Evolutionary conservation across 768 basidiomycete species (phyloP), one percentile per base, ranked within the genome.

Genomic region (Rhizopogon sp.): DNA sequence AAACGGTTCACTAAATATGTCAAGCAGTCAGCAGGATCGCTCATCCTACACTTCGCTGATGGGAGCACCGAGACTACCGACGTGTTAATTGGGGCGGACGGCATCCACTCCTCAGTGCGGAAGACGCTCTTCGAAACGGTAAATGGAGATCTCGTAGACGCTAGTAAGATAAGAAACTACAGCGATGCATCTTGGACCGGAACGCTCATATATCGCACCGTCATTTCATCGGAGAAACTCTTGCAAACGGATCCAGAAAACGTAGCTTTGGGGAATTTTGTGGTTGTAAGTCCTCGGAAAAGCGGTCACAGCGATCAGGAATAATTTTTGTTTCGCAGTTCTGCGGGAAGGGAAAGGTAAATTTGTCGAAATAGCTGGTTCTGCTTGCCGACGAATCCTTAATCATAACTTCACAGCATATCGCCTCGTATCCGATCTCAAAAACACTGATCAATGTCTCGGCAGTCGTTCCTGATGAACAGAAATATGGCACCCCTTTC

Each of bases 31-130:
- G 42, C 37, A 22, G 43, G 43, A 16, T 39, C 55, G 3, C 46
- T 71, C 29, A 25, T 42, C 6, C 47, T 72, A 28, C 43, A 56
- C 4, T 72, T 72, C 58, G 37, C 50, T 33, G 72, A 78, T 56
- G 72, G 69, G 22, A 67, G 67, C 22, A 66, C 56, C 14, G 63
- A 66, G 7, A 62, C 57, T 42, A 70, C 74, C 28, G 73, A 78
- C 56, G 54, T 78, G 16, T 66, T 77, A 8, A 60, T 76, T 42
- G 76, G 74, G 6, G 73, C 72, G 45, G 75, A 77, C 55, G 76
- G 76, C 11, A 71, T 77, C 29, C 57, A 53, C 22, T 59, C 58
- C 6, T 29, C 58, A 13, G 53, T 57, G 17, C 59, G 62, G n/a
- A 54, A 50, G 13, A 44, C 47, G 6, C 52, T 63, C 51, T 56